Percentiles rank a stretch among this genome's conserved stretches.
These are phyloP conservation scores for Colletotrichum sublineola DNA, from an alignment of 2,329 filamentous ascomycete genomes.

Conservation along the genomic window DNA sequence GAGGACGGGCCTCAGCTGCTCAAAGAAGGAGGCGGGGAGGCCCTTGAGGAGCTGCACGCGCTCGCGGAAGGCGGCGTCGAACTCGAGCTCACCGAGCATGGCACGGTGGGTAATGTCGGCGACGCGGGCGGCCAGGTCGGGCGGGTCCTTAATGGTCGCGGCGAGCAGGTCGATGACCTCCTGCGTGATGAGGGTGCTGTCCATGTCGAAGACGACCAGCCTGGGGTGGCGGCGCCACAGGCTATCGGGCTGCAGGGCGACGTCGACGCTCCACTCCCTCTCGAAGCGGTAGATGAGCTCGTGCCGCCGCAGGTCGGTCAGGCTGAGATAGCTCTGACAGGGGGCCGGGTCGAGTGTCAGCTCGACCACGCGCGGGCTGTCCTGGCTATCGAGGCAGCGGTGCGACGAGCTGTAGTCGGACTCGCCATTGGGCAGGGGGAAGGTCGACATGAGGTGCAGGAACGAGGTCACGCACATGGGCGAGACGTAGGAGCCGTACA, in stretches of 20 bases:
- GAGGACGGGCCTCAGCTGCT: slow-evolving; percentile 79
- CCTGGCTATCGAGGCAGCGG: slow-evolving; percentile 72
- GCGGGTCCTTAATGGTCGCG: slow-evolving; percentile 75
- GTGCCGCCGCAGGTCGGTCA: slow-evolving; percentile 81
- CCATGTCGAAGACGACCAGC: slow-evolving; percentile 97
- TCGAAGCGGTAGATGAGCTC: slow-evolving; percentile 88
- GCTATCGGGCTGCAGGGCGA: slow-evolving; percentile 80
- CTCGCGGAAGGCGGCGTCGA: slow-evolving; percentile 84
- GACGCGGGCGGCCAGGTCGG: slow-evolving; percentile 83
- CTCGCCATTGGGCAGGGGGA: slow-evolving; percentile 67
- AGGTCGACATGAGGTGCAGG: slow-evolving; percentile 74
- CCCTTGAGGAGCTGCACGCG: slow-evolving; percentile 86
- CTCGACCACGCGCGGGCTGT: slow-evolving; percentile 75
- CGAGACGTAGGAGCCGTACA: slow-evolving; percentile 76
- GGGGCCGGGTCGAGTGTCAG: slow-evolving; percentile 73
- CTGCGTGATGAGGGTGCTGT: slow-evolving; percentile 95
- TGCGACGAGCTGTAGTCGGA: slow-evolving; percentile 71
- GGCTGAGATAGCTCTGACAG: slow-evolving; percentile 71
- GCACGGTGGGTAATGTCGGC: slow-evolving; percentile 91
- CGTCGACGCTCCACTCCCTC: slow-evolving; percentile 89
- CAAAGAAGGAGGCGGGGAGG: slow-evolving; percentile 82
- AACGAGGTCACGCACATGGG: slow-evolving; percentile 76
- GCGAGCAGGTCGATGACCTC: slow-evolving; percentile 98
- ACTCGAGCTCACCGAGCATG: slow-evolving; percentile 97
- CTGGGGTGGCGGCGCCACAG: slow-evolving; percentile 85